Evolutionary conservation across 2,329 filamentous ascomycete species (phyloP).

Genomic region (Cordyceps militaris): DNA sequence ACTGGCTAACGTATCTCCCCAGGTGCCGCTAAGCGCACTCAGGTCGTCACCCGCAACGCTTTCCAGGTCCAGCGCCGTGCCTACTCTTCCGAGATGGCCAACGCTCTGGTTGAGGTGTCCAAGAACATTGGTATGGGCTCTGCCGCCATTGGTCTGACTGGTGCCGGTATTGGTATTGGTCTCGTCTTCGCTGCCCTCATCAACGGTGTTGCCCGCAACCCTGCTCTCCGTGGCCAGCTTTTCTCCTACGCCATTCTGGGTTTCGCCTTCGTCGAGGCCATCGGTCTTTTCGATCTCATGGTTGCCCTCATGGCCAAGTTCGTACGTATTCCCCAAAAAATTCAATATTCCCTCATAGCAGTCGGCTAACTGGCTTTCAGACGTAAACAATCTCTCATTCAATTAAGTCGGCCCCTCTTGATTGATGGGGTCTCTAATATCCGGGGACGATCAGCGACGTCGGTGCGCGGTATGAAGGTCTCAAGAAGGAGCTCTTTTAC

Average conservation of each 20-base stretch:
- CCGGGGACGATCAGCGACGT: slow-evolving; percentile 15
- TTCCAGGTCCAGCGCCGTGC: slow-evolving; percentile 61
- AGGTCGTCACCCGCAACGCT: slow-evolving; percentile 58
- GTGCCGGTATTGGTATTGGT: slow-evolving; percentile 93
- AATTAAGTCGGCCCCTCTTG: slow-evolving; percentile 12
- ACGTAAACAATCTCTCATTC: slow-evolving; percentile 29
- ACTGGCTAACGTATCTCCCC: slow-evolving; percentile 25
- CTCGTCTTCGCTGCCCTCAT: slow-evolving; percentile 88
- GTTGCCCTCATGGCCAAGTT: slow-evolving; percentile 92
- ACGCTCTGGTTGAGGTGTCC: slow-evolving; percentile 83
- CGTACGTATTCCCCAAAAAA: slow-evolving; percentile 43
- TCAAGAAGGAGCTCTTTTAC: slow-evolving; percentile 6
- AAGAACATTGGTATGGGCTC: slow-evolving; percentile 86
- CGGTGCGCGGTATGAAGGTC: slow-evolving; percentile 8
- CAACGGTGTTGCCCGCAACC: slow-evolving; percentile 88
- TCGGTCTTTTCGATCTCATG: slow-evolving; percentile 84
- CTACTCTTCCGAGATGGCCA: slow-evolving; percentile 84
- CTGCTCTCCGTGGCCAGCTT: slow-evolving; percentile 87
- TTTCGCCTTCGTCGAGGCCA: slow-evolving; percentile 92
- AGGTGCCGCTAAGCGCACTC: slow-evolving; percentile 63
- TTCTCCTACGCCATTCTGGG: slow-evolving; percentile 92
- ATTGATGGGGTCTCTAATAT: slow-evolving; percentile 13
- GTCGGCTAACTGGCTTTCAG: slow-evolving; percentile 18
- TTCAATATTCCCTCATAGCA: slow-evolving; percentile 6
- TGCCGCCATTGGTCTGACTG: slow-evolving; percentile 85